Evolutionary conservation across 2,329 filamentous ascomycete genomes (phyloP).

Genomic region (Paraphaeosphaeria sporulosa): DNA sequence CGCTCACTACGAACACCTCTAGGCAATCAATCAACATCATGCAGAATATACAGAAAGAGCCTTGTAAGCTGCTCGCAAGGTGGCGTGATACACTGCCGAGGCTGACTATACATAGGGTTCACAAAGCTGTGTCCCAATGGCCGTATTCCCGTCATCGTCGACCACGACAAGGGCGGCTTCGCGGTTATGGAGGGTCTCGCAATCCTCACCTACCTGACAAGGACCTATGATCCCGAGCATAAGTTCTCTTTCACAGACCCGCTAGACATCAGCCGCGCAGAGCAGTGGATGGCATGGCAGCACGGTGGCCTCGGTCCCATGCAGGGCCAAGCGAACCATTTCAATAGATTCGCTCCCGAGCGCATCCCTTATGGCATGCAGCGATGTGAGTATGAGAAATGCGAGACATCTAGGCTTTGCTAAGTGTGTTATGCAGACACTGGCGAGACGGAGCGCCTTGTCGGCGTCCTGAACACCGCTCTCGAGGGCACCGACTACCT

Average conservation of each 20-base stretch:
- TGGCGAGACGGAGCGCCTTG: slow-evolving; percentile 57
- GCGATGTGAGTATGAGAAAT: slow-evolving; percentile 35
- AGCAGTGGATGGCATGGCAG: slow-evolving; percentile 71
- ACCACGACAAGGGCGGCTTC: slow-evolving; percentile 68
- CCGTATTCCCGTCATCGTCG: slow-evolving; percentile 70
- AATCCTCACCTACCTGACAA: slow-evolving; percentile 54
- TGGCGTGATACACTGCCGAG: too few relatives aligned
- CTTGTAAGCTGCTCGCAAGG: slow-evolving; percentile 49
- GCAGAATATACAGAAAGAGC: slow-evolving; percentile 71
- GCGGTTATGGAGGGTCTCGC: slow-evolving; percentile 58
- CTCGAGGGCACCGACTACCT: slow-evolving; percentile 53
- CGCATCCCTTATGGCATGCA: slow-evolving; percentile 55
- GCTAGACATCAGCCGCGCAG: slow-evolving; percentile 55
- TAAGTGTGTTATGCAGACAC: slow-evolving; percentile 32
- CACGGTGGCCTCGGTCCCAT: slow-evolving; percentile 54
- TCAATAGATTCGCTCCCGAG: slow-evolving; percentile 53
- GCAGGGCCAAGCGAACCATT: slow-evolving; percentile 53
- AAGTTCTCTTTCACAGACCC: slow-evolving; percentile 57
- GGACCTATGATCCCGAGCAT: slow-evolving; percentile 57
- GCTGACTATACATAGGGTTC: slow-evolving; percentile 52
- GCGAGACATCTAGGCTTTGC: neutral
- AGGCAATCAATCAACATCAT: slow-evolving; percentile 64
- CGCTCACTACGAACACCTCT: neutral
- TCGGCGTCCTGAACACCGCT: slow-evolving; percentile 54
- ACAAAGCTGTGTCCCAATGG: slow-evolving; percentile 69